A percentile compares a stretch with the other conserved stretches of the same genome.
Evolutionary conservation across 208 protist species (phyloP).

Genomic region (Strigomonas oncopelti): DNA sequence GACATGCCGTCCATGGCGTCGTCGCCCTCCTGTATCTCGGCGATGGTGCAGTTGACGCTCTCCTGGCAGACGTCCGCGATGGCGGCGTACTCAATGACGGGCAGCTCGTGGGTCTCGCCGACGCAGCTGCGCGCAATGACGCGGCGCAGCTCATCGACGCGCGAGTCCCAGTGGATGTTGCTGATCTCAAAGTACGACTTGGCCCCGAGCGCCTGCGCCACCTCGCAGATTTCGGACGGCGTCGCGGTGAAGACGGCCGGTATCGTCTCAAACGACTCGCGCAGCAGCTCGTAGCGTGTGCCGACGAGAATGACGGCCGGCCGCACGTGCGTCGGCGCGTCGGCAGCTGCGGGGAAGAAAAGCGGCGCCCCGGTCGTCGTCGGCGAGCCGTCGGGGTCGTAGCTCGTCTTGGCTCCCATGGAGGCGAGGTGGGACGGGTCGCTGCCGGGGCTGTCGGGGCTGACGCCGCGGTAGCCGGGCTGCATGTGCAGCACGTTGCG

Average conservation of each 20-base stretch:
- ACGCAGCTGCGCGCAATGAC: slow-evolving; percentile 46
- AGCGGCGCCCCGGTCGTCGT: slow-evolving; percentile 8
- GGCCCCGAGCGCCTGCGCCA: slow-evolving; percentile 30
- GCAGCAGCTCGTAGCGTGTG: slow-evolving; percentile 35
- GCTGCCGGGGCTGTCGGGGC: no score
- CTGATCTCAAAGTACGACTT: slow-evolving; percentile 44
- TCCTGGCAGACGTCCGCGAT: slow-evolving; percentile 15
- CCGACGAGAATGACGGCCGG: slow-evolving; percentile 32
- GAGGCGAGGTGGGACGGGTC: background rate
- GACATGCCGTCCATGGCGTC: background rate
- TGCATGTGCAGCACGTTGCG: background rate
- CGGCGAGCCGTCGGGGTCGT: background rate
- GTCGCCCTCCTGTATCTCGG: slow-evolving; percentile 12
- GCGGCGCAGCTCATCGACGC: slow-evolving; percentile 29
- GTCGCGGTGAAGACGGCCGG: slow-evolving; percentile 24
- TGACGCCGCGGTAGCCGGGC: background rate
- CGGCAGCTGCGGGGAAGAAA: slow-evolving; percentile 2
- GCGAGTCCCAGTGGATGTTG: slow-evolving; percentile 26
- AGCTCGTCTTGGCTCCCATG: background rate
- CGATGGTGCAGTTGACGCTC: slow-evolving; percentile 16
- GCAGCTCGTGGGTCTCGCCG: slow-evolving; percentile 34
- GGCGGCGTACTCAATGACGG: slow-evolving; percentile 17
- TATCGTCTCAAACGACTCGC: slow-evolving; percentile 30
- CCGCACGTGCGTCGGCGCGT: slow-evolving; percentile 4
- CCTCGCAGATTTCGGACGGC: slow-evolving; percentile 28